Evolutionary conservation across 306 rosid genomes (phyloP).

Genomic region (Quercus mongolica): DNA sequence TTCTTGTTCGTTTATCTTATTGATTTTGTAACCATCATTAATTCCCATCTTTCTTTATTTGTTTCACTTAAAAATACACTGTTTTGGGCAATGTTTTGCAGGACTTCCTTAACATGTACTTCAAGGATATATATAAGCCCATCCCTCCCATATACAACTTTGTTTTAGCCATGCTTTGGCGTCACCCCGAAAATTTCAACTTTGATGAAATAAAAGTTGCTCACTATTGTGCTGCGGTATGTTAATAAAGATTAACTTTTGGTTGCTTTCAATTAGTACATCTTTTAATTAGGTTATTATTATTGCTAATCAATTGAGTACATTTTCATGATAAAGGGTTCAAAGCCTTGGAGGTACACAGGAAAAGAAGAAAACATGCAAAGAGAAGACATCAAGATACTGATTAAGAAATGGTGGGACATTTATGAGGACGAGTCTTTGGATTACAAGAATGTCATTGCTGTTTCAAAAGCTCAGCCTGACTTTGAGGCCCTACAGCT

Average conservation of each 20-base stretch:
- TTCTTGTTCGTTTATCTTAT: not conserved
- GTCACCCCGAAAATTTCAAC: constrained; percentile 62
- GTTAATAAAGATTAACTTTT: not conserved
- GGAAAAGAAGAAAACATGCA: constrained; percentile 10
- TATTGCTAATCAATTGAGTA: not conserved
- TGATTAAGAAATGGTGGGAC: constrained; percentile 12
- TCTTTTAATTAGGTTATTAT: not conserved
- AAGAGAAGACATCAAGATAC: constrained; percentile 9
- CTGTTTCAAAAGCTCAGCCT: too few relatives aligned
- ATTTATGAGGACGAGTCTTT: constrained; percentile 1
- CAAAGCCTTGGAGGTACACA: constrained; percentile 15
- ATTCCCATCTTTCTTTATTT: not conserved
- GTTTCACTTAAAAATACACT: not conserved
- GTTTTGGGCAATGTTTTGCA: not conserved
- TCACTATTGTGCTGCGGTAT: constrained; percentile 69
- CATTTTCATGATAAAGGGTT: not conserved
- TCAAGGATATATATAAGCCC: constrained; percentile 46
- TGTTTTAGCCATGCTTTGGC: constrained; percentile 61
- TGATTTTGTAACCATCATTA: not conserved
- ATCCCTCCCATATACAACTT: constrained; percentile 52
- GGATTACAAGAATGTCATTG: not conserved
- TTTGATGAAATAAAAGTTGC: constrained; percentile 48
- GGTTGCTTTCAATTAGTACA: not conserved
- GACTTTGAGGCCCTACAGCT: not conserved
- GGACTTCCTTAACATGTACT: constrained; percentile 74